phyloP scores from a whole-genome alignment of 352 stramenopile species.

The Globisporangium takayamanum region DNA sequence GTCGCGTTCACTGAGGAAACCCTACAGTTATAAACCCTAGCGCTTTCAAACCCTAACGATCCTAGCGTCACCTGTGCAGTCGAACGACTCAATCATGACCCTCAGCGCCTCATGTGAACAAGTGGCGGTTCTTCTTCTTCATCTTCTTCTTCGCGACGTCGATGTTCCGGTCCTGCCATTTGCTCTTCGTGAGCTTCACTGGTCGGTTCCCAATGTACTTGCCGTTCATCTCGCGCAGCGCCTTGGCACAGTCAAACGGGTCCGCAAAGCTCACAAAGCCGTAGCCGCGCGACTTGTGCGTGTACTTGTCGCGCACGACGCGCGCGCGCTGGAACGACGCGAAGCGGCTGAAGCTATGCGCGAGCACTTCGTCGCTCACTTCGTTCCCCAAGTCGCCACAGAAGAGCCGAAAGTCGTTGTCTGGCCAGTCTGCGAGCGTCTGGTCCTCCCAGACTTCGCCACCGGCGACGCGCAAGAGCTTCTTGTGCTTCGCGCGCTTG shows the following conservation, averaged over 20 bases:
- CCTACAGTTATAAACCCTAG: too few species aligned
- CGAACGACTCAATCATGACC: too few species aligned
- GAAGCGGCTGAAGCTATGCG: conserved; percentile 70
- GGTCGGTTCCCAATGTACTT: conserved; percentile 93
- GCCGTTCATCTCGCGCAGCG: conserved; percentile 95
- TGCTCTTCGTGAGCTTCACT: conserved; percentile 93
- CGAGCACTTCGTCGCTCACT: conserved; percentile 84
- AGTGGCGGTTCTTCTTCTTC: conserved; percentile 73
- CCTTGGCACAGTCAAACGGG: conserved; percentile 91
- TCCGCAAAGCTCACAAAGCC: conserved; percentile 94
- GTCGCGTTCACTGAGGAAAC: background rate
- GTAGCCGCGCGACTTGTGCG: conserved; percentile 90
- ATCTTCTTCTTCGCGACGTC: conserved; percentile 88
- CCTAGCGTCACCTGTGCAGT: too few species aligned
- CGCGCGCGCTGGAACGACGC: conserved; percentile 72
- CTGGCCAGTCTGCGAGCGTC: conserved; percentile 91
- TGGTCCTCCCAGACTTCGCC: conserved; percentile 91
- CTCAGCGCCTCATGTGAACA: conserved; percentile 36
- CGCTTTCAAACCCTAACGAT: too few species aligned
- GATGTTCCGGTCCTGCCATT: conserved; percentile 93
- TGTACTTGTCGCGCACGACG: conserved; percentile 80
- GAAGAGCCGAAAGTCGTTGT: conserved; percentile 96
- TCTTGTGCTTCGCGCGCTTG: conserved; percentile 29
- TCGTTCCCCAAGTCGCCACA: conserved; percentile 93
- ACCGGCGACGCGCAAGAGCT: conserved; percentile 56